phyloP scores from a whole-genome alignment of 768 basidiomycete genomes.

The Mrakia blollopis region DNA sequence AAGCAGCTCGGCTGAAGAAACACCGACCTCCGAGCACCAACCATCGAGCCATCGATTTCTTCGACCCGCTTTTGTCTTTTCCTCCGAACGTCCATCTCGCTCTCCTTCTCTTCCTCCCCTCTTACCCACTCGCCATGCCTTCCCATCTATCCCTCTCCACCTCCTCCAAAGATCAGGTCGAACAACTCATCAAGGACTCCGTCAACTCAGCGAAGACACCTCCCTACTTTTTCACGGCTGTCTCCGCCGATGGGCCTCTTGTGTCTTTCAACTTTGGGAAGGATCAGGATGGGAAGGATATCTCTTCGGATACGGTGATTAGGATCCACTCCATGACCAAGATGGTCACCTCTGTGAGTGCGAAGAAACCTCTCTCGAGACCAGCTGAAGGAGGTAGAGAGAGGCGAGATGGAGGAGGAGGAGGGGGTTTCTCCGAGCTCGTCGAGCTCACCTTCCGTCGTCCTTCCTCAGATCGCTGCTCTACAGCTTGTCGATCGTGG shows the following conservation, averaged over 20 bases:
- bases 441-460: background rate
- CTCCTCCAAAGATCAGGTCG: background rate
- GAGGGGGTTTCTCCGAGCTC: background rate
- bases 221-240: conserved; percentile 11
- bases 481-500: conserved; percentile 9
- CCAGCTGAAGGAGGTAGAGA: background rate
- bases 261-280: background rate
- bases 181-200: background rate
- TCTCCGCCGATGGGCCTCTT: background rate
- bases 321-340: conserved; percentile 4
- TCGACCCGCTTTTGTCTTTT: no score
- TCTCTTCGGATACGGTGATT: background rate
- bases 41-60: no score
- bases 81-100: conserved; percentile 2
- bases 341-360: conserved; percentile 12
- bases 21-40: no score
- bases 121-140: background rate
- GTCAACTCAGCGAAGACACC: background rate
- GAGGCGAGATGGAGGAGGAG: background rate
- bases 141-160: background rate
- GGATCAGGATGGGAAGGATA: background rate
- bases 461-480: conserved; percentile 6
- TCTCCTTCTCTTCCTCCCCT: background rate
- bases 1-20: no score
- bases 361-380: background rate